Evolutionary conservation across 108 stramenopile genomes (phyloP).

Genomic region (Nitzschia sp.): DNA sequence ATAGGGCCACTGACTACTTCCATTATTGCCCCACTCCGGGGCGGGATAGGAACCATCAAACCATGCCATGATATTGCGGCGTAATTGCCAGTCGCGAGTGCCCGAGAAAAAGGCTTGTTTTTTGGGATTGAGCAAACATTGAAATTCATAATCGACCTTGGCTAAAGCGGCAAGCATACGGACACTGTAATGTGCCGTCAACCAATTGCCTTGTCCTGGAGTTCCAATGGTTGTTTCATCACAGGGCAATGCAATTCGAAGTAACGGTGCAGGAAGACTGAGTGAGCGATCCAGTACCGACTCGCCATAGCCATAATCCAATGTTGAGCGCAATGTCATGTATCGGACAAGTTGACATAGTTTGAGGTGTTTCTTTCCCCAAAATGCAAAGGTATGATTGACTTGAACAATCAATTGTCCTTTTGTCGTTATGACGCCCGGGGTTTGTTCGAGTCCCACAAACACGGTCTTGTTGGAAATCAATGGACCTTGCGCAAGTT

Average conservation of each 20-base stretch:
- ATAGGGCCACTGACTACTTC: constrained; percentile 1
- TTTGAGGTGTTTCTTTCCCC: constrained; percentile 18
- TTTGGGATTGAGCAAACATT: background rate
- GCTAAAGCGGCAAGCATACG: constrained; percentile 11
- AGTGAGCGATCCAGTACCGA: background rate
- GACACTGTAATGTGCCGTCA: background rate
- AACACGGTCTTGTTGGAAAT: too few species aligned
- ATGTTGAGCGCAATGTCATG: constrained; percentile 20
- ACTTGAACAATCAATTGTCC: constrained; percentile 27
- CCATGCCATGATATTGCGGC: too few species aligned
- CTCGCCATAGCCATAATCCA: background rate
- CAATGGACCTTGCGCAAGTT: too few species aligned
- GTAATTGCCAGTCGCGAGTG: too few species aligned
- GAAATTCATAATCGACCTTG: constrained; percentile 10
- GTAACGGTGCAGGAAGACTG: constrained; percentile 12
- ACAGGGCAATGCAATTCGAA: too few species aligned
- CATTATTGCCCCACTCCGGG: background rate
- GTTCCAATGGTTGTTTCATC: background rate
- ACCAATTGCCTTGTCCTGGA: constrained; percentile 21
- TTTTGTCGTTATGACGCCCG: background rate
- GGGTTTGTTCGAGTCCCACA: too few species aligned
- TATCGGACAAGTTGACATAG: constrained; percentile 21
- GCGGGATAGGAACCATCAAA: background rate
- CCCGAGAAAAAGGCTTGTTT: background rate
- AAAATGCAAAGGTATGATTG: constrained; percentile 25